Conservation (phyloP, 192 early-diverging fungal genomes). For the Coemansia umbellata region DNA sequence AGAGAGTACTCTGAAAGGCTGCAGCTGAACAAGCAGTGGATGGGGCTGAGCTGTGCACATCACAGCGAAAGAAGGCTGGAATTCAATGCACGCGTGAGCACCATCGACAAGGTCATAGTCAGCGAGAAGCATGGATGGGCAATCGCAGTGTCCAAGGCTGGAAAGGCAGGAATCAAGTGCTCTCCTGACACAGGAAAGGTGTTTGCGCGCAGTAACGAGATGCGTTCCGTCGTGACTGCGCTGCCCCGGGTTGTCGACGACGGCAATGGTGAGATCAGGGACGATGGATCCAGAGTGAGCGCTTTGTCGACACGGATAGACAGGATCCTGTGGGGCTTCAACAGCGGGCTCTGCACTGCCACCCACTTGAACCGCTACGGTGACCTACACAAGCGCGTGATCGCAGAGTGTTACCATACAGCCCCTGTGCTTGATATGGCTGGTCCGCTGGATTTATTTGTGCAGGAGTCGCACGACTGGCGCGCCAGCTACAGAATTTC, state of each 20-base stretch:
- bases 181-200: slow-evolving; percentile 15
- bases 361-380: slow-evolving; percentile 20
- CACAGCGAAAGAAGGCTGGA: slow-evolving; percentile 3
- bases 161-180: neutral
- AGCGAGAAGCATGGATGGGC: slow-evolving; percentile 28
- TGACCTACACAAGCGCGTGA: neutral
- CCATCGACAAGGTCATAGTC: slow-evolving; percentile 21
- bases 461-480: slow-evolving; percentile 20
- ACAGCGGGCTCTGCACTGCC: slow-evolving; percentile 7
- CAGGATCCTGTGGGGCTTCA: slow-evolving; percentile 23
- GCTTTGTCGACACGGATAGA: slow-evolving; percentile 21
- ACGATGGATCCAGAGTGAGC: neutral
- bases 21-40: slow-evolving; percentile 14
- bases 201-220: slow-evolving; percentile 23
- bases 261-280: neutral
- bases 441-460: slow-evolving; percentile 16
- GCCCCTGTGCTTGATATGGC: slow-evolving; percentile 14
- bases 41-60: neutral
- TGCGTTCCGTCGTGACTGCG: slow-evolving; percentile 12
- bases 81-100: slow-evolving; percentile 11
- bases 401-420: neutral
- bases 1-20: slow-evolving; percentile 14
- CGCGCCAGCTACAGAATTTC: neutral
- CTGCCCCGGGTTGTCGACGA: neutral
- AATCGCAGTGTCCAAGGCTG: slow-evolving; percentile 16